A percentile compares a stretch with the other conserved stretches of the same genome.
These are phyloP conservation scores for Psilocybe cubensis DNA, from an alignment of 768 basidiomycete species.

Conservation along the genomic window DNA sequence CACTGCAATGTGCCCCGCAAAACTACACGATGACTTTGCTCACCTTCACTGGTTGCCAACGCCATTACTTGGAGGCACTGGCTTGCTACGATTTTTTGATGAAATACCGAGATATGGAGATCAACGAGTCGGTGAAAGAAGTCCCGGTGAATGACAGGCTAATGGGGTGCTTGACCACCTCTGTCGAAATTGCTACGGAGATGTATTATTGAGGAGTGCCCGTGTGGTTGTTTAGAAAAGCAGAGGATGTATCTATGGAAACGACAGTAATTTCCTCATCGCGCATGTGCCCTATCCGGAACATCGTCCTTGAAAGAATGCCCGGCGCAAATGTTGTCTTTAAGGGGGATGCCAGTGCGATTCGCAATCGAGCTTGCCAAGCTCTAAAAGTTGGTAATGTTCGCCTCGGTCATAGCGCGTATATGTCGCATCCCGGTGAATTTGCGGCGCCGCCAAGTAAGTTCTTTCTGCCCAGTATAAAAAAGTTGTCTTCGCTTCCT, in stretches of 20 bases:
- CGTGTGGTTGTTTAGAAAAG: too few species aligned
- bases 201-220: too few species aligned
- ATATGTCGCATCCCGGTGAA: not conserved
- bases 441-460: not conserved
- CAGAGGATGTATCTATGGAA: too few species aligned
- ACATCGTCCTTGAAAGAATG: too few species aligned
- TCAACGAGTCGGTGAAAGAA: not conserved
- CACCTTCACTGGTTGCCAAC: constrained; percentile 4
- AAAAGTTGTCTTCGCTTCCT: not conserved
- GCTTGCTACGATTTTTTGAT: constrained; percentile 2
- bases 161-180: not conserved
- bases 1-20: not conserved
- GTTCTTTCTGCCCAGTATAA: too few species aligned
- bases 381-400: not conserved
- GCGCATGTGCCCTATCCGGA: too few species aligned
- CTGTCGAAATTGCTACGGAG: not conserved
- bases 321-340: not conserved
- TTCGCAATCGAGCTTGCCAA: constrained; percentile 9
- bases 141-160: not conserved
- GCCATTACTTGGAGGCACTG: constrained; percentile 3
- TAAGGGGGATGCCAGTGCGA: not conserved
- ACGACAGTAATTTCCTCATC: too few species aligned
- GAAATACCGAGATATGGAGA: not conserved
- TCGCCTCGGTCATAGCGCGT: constrained; percentile 1
- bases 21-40: not conserved